Base-by-base conservation (phyloP, 495 filamentous ascomycete genomes). In the Penicillium cosmopolitanum region DNA sequence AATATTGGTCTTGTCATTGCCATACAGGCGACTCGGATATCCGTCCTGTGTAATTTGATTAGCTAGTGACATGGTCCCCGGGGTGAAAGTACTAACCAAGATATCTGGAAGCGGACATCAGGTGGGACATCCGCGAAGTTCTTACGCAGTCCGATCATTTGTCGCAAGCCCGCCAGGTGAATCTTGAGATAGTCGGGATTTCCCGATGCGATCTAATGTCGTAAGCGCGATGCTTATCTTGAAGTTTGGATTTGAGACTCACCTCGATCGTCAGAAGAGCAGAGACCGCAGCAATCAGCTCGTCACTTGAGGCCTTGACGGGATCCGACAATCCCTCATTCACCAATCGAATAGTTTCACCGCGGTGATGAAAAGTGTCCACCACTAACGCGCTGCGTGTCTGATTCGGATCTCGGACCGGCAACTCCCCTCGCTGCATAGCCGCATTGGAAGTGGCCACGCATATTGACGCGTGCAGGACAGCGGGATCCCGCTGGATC, bases 21-120 rank as follows among this genome's bases (percentile, higher is more conserved):
- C 73, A 79, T 78, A 58, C 75, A 79, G 50, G 76, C 76, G 21
- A 79, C 76, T 48, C 78, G 76, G 25, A 80, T 76, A 60, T 80
- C 78, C 23, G 75, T 80, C 78, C 78, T 80, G 42, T 23, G 8
- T 18, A 12, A 10, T 16, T 19, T 6, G 33, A n/a, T 60, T 33
- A 60, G 44, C 28, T 53, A 28, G n/a, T 23, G 4, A 16, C 48
- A 4, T 9, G 31, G 35, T 13, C 8, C 34, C 21, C n/a, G 19
- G 10, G 12, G 23, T 47, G 5, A 16, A 18, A 9, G 31, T 6
- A 64, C 71, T 50, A 19, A 80, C 78, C 78, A 80, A 71, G 76
- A 74, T 12, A 80, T 78, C 23, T 80, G 78, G 58, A 72, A 77
- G 57, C 78, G 76, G 28, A 80, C 66, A 35, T 77, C 68, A 11